phyloP scores from a whole-genome alignment of 208 protist genomes.

The Zelonia costaricensis region DNA sequence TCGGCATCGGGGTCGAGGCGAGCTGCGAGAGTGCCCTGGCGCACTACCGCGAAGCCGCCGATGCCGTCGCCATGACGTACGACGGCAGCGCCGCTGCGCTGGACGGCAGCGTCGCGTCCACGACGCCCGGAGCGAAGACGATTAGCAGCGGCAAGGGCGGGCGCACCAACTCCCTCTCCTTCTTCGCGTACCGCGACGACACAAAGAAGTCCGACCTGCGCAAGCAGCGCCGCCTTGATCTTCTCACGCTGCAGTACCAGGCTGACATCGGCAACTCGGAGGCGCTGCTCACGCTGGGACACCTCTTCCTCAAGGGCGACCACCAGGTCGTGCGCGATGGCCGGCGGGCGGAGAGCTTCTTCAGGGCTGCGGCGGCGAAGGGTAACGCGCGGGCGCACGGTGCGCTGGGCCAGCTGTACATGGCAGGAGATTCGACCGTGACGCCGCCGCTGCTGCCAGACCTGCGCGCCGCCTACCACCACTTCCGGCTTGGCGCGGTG shows the following conservation, averaged over 20 bases:
- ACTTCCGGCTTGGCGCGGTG: constrained; percentile 62
- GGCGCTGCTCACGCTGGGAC: constrained; percentile 59
- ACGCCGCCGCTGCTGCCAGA: constrained; percentile 47
- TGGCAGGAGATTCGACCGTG: constrained; percentile 38
- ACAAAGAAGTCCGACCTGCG: constrained; percentile 9
- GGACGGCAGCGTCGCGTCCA: constrained; percentile 3
- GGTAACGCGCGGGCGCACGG: constrained; percentile 42
- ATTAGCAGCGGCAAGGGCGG: constrained; percentile 14
- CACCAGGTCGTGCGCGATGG: constrained; percentile 50
- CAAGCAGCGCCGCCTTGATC: constrained; percentile 23
- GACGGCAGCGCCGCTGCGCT: constrained; percentile 30
- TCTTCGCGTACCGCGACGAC: constrained; percentile 34
- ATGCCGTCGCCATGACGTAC: constrained; percentile 75
- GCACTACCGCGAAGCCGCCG: constrained; percentile 72
- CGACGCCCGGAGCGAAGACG: constrained; percentile 9
- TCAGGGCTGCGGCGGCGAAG: constrained; percentile 38
- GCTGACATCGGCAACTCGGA: constrained; percentile 47
- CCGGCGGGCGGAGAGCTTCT: constrained; percentile 38
- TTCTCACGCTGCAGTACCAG: constrained; percentile 52
- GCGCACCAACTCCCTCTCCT: constrained; percentile 4
- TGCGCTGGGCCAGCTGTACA: constrained; percentile 76
- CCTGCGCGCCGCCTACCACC: constrained; percentile 44
- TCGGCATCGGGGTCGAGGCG: constrained; percentile 52
- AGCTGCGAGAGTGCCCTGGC: constrained; percentile 57
- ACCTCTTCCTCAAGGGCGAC: constrained; percentile 55